Evolutionary conservation across 2,329 filamentous ascomycete genomes (phyloP).

Genomic region (Botrytis fragariae): DNA sequence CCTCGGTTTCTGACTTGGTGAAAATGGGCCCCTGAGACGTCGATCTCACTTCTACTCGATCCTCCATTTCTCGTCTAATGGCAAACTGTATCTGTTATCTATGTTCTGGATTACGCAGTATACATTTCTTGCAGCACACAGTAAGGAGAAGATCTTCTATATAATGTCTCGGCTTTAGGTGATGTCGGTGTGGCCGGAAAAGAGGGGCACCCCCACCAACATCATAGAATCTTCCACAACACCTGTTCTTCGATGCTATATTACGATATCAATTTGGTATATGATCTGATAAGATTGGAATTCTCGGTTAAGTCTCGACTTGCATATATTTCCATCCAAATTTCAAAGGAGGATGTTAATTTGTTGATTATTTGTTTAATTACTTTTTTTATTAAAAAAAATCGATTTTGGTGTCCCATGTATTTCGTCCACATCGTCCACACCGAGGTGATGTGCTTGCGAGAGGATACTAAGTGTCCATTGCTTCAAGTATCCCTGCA

Average conservation of each 20-base stretch:
- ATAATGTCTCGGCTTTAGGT: neutral
- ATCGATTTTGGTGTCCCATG: neutral
- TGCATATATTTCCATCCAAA: neutral
- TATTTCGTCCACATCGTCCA: neutral
- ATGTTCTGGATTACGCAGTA: neutral
- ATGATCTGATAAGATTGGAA: neutral
- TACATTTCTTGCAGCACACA: neutral
- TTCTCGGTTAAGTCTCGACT: neutral
- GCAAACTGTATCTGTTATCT: neutral
- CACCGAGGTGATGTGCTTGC: neutral
- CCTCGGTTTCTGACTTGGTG: neutral
- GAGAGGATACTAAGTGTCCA: neutral
- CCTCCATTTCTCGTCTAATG: neutral
- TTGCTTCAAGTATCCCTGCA: neutral
- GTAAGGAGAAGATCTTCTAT: neutral
- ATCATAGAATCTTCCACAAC: neutral
- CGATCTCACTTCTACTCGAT: neutral
- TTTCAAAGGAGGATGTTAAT: neutral
- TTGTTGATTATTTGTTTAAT: neutral
- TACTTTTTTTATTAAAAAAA: neutral
- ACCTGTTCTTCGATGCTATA: neutral
- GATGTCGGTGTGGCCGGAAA: neutral
- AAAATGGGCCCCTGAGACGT: neutral
- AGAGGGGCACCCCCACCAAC: neutral
- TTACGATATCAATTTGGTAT: neutral